phyloP scores from a whole-genome alignment of 2,329 filamentous ascomycete species.

The Cercospora sp. region DNA sequence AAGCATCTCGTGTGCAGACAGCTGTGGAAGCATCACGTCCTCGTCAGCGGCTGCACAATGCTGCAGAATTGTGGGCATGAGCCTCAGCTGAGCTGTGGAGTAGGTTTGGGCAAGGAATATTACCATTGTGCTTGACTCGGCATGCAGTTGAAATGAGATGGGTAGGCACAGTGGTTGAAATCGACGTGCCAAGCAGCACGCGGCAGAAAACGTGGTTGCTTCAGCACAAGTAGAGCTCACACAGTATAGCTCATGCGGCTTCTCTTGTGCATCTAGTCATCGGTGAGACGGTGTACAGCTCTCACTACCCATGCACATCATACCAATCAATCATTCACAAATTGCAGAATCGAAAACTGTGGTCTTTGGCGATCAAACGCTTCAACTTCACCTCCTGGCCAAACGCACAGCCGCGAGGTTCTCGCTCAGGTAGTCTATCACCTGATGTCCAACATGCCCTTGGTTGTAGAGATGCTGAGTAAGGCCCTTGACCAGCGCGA shows the following conservation, averaged over 20 bases:
- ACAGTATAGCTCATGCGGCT: background rate
- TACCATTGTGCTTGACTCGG: background rate
- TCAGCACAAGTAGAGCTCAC: background rate
- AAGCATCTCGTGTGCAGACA: constrained; percentile 8
- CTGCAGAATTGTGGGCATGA: background rate
- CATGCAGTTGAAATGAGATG: background rate
- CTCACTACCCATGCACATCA: background rate
- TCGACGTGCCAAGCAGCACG: background rate
- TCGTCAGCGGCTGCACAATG: constrained; percentile 12
- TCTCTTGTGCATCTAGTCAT: background rate
- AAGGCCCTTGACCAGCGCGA: constrained; percentile 69
- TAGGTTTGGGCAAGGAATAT: background rate
- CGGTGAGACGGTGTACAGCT: background rate
- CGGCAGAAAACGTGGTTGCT: background rate
- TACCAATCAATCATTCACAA: constrained; percentile 1
- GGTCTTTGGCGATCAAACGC: background rate
- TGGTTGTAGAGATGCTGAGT: constrained; percentile 66
- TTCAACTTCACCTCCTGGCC: background rate
- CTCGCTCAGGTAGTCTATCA: constrained; percentile 42
- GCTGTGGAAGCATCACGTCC: constrained; percentile 12
- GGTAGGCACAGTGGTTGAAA: background rate
- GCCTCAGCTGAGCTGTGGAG: constrained; percentile 9
- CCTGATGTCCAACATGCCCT: constrained; percentile 57
- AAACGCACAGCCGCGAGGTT: constrained; percentile 28
- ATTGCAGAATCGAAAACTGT: constrained; percentile 9